A percentile compares a stretch with the other conserved stretches of the same genome.
Conservation (phyloP, 306 rosid species). For the Datisca glomerata region DNA sequence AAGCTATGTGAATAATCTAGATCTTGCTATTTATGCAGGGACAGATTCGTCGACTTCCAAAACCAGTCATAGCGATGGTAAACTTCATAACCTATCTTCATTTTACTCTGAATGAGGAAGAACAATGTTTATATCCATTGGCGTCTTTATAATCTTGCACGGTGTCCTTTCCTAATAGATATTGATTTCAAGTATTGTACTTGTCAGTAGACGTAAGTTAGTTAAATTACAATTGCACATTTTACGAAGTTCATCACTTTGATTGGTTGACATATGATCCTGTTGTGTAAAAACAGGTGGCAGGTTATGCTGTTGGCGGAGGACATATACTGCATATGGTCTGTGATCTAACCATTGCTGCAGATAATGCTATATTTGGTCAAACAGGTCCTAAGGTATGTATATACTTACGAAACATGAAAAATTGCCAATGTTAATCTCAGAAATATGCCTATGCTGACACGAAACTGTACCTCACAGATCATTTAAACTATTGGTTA, state of each 20-base stretch:
- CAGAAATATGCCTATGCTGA: too few relatives aligned
- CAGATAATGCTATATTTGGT: constrained; percentile 85
- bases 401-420: too few relatives aligned
- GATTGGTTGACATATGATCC: too few relatives aligned
- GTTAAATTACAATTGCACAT: too few relatives aligned
- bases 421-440: too few relatives aligned
- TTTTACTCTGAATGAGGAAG: neutral
- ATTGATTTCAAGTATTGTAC: neutral
- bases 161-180: too few relatives aligned
- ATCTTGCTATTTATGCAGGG: constrained; percentile 23
- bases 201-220: neutral
- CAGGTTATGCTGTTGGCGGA: constrained; percentile 95
- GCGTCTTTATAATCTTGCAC: too few relatives aligned
- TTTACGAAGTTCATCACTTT: too few relatives aligned
- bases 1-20: neutral
- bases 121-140: too few relatives aligned
- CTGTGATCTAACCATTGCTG: constrained; percentile 88
- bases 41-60: constrained; percentile 84
- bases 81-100: constrained; percentile 6
- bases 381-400: constrained; percentile 98
- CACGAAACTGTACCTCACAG: neutral
- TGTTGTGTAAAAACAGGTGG: constrained; percentile 43
- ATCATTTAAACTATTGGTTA: neutral
- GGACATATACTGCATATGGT: constrained; percentile 80
- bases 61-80: constrained; percentile 94